These are phyloP conservation scores for Xylaria acuta DNA, from an alignment of 495 filamentous ascomycete species.

Conservation along the genomic window DNA sequence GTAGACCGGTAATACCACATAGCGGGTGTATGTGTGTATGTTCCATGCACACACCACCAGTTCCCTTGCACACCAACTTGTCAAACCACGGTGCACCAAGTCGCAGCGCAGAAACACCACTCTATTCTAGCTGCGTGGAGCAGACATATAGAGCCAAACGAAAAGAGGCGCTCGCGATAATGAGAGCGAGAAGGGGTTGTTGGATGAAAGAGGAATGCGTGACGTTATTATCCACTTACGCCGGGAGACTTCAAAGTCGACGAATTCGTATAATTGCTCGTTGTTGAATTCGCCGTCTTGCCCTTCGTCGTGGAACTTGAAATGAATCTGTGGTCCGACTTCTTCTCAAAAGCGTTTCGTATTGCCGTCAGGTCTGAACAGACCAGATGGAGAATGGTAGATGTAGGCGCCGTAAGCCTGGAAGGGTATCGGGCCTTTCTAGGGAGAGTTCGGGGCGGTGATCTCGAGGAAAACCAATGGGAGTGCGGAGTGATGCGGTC, in stretches of 20 bases:
- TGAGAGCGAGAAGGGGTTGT: not conserved
- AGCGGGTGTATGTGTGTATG: not conserved
- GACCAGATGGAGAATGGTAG: not conserved
- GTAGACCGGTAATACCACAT: conserved; percentile 1
- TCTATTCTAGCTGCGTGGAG: conserved; percentile 1
- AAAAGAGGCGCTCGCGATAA: not conserved
- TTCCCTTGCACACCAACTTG: conserved; percentile 7
- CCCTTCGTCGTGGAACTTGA: conserved; percentile 3
- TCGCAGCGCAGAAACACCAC: conserved; percentile 13
- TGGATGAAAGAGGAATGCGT: not conserved
- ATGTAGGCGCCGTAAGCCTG: conserved; percentile 20
- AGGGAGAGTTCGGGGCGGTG: conserved; percentile 12
- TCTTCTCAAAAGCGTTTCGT: not conserved
- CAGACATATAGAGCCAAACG: conserved; percentile 1
- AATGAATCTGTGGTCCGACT: conserved; percentile 8
- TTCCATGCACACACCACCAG: conserved; percentile 9
- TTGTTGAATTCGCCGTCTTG: not conserved
- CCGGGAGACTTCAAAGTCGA: not conserved
- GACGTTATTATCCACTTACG: conserved; percentile 16
- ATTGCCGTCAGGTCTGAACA: conserved; percentile 11
- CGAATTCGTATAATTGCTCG: conserved; percentile 1
- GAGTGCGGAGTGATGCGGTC: conserved; percentile 1
- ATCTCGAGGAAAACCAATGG: conserved; percentile 20
- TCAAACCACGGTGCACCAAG: conserved; percentile 3
- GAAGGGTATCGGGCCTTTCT: conserved; percentile 23